Percentiles rank a stretch among this genome's conserved stretches.
phyloP scores from a whole-genome alignment of 2,329 filamentous ascomycete species.

The Pestalotiopsis sp. region DNA sequence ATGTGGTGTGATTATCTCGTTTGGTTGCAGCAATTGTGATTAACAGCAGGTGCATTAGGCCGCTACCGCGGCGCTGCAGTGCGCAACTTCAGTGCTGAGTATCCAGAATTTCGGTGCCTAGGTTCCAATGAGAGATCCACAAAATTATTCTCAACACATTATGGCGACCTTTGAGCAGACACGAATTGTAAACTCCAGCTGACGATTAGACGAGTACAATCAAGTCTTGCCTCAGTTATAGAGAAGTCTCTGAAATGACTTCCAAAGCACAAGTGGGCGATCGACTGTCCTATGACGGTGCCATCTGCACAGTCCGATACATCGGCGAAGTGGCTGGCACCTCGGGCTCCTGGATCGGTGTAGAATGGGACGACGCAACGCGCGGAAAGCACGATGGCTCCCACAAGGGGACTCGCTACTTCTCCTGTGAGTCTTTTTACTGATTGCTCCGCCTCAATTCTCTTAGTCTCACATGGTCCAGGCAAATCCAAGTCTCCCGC shows the following conservation, averaged over 20 bases:
- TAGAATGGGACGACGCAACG: constrained; percentile 90
- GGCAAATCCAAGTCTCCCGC: constrained; percentile 64
- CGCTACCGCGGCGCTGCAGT: neutral
- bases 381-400: constrained; percentile 90
- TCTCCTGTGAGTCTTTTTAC: constrained; percentile 62
- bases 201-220: neutral
- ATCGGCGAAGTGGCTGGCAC: constrained; percentile 76
- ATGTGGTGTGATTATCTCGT: neutral
- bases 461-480: constrained; percentile 23
- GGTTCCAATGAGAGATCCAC: neutral
- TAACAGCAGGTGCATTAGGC: neutral
- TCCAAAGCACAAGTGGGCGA: constrained; percentile 58
- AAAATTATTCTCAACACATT: neutral
- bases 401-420: constrained; percentile 78
- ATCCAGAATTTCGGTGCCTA: neutral
- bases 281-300: constrained; percentile 76
- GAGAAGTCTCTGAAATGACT: neutral
- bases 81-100: neutral
- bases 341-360: constrained; percentile 80
- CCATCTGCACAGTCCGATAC: constrained; percentile 83
- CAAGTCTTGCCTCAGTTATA: neutral
- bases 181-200: neutral
- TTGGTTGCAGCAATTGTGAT: neutral
- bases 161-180: neutral
- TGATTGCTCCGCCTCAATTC: no score